Percentiles rank a stretch among this genome's conserved stretches.
These are phyloP conservation scores for Pterocarpus santalinus DNA, from an alignment of 306 rosid species.

Conservation along the genomic window DNA sequence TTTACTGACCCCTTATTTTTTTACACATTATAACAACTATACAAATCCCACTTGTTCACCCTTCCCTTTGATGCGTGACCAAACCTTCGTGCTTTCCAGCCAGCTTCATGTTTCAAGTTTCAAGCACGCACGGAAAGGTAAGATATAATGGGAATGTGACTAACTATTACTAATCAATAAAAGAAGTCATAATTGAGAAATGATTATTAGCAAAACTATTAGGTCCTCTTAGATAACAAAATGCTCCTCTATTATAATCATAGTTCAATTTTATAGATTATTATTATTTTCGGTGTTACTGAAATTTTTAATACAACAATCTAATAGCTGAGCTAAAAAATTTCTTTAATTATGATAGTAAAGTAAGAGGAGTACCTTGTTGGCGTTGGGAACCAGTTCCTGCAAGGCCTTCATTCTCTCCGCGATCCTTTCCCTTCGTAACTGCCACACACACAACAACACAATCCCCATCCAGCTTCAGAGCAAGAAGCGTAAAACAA, in stretches of 20 bases:
- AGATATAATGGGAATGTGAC: slow-evolving; percentile 15
- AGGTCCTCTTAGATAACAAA: too few relatives aligned
- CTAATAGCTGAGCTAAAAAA: too few relatives aligned
- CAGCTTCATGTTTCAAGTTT: slow-evolving; percentile 13
- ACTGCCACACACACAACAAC: slow-evolving; percentile 57
- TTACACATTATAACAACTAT: slow-evolving; percentile 2
- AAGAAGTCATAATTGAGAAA: not conserved
- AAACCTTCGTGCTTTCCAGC: slow-evolving; percentile 17
- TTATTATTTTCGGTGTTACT: too few relatives aligned
- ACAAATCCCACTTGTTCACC: slow-evolving; percentile 24
- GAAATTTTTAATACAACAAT: too few relatives aligned
- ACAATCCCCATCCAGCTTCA: not conserved
- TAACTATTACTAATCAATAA: not conserved
- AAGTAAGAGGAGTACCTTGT: slow-evolving; percentile 67
- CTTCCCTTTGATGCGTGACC: not conserved
- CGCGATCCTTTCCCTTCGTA: slow-evolving; percentile 98
- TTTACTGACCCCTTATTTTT: not conserved
- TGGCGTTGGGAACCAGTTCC: slow-evolving; percentile 96
- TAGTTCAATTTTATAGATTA: too few relatives aligned
- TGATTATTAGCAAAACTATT: not conserved
- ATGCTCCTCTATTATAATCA: too few relatives aligned
- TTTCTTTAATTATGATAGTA: not conserved
- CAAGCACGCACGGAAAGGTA: slow-evolving; percentile 42
- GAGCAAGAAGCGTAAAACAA: not conserved
- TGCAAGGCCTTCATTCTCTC: slow-evolving; percentile 98